Percentiles rank a stretch among this genome's conserved stretches.
These are phyloP conservation scores for Penicillium sp. DNA, from an alignment of 2,329 filamentous ascomycete species.

Conservation along the genomic window DNA sequence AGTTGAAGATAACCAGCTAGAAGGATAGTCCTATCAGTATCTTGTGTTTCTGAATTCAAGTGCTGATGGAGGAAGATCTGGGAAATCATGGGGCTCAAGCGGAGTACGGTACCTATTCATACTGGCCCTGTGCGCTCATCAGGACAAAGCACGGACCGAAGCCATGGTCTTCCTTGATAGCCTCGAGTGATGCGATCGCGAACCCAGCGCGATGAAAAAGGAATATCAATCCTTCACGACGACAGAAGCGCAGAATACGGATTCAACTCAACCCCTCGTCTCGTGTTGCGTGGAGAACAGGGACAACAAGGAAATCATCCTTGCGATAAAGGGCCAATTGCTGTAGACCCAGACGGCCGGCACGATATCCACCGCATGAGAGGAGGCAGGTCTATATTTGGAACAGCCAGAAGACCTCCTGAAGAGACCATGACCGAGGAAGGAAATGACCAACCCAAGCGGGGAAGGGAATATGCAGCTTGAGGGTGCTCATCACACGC, in stretches of 20 bases:
- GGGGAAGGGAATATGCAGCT: constrained; percentile 33
- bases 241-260: not conserved
- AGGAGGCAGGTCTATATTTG: constrained; percentile 29
- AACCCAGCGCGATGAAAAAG: constrained; percentile 18
- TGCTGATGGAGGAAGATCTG: not conserved
- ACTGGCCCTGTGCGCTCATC: constrained; percentile 33
- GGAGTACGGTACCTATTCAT: constrained; percentile 44
- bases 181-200: constrained; percentile 23
- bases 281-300: constrained; percentile 27
- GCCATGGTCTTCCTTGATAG: constrained; percentile 35
- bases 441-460: constrained; percentile 24
- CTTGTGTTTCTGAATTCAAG: not conserved
- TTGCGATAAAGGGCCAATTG: constrained; percentile 23
- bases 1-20: constrained; percentile 40
- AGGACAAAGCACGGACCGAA: constrained; percentile 32
- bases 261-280: constrained; percentile 26
- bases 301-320: constrained; percentile 18
- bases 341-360: constrained; percentile 23
- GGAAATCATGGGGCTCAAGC: constrained; percentile 10
- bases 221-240: constrained; percentile 30
- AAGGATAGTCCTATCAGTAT: constrained; percentile 30
- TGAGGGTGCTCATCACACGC: constrained; percentile 37
- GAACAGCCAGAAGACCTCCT: constrained; percentile 25
- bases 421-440: constrained; percentile 26
- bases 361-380: constrained; percentile 24